Base-by-base conservation (phyloP, 1,139 yeast genomes). In the Yamadazyma sp. region DNA sequence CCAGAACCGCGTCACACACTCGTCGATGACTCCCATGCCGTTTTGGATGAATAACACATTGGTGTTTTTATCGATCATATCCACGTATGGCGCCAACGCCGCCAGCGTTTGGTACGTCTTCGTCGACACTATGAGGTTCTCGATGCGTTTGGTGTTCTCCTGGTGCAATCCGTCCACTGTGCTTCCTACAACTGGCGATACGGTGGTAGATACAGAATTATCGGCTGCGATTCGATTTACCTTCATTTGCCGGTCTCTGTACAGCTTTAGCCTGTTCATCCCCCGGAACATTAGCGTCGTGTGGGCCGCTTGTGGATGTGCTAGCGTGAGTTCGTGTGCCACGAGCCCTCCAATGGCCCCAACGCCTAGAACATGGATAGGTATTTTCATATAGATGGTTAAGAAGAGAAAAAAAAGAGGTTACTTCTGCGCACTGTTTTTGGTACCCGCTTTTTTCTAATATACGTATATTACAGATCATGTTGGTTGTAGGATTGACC, bases 401-500 rank as follows among this genome's bases (percentile, higher is more conserved):
- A n/a, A 26, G n/a, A 11, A n/a, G 26, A n/a, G 5, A 20, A 20
- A 20, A 20, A 20, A 20, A 20, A 20, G 22, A 6, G 22, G 27
- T 11, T n/a, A 24, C 5, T 5, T 24, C 14, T n/a, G 27, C 27
- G 27, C 27, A 9, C 14, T 24, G 27, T 11, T 24, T n/a, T 11
- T 11, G 27, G n/a, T 24, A 24, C n/a, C 14, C 27, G n/a, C 16
- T 27, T 27, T 27, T 28, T n/a, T n/a, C n/a, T n/a, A n/a, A n/a
- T n/a, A n/a, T n/a, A n/a, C n/a, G n/a, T n/a, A n/a, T 28, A 12
- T 28, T 28, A 9, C 11, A 7, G 9, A 28, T 11, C 49, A 92
- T 92, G 98, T 76, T 92, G 39, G 76, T 92, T 26, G 77, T 94
- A 8, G 99, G 99, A 1, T 74, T 92, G 18, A 92, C 98, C 0